These are phyloP conservation scores for Boletus subcaerulescens DNA, from an alignment of 768 basidiomycete species.

Conservation along the genomic window DNA sequence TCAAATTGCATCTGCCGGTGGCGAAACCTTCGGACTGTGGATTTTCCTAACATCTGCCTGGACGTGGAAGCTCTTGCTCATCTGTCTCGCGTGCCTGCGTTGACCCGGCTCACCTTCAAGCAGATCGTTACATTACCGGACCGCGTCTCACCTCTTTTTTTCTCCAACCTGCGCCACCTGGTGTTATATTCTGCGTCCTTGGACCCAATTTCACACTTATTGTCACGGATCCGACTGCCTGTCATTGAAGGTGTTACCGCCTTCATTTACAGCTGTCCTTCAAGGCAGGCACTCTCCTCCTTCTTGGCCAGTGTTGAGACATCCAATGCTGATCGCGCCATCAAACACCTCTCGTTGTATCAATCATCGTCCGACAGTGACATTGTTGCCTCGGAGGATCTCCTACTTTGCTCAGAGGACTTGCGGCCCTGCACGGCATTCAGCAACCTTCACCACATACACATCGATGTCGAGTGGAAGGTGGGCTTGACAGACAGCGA, in stretches of 20 bases:
- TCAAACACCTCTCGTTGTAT: background rate
- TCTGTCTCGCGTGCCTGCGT: background rate
- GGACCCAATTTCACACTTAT: background rate
- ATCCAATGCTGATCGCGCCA: background rate
- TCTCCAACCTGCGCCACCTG: background rate
- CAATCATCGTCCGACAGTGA: background rate
- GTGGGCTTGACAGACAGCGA: background rate
- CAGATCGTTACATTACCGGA: too few species aligned
- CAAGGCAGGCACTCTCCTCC: background rate
- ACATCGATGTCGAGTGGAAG: background rate
- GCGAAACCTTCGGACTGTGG: background rate
- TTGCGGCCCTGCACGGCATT: background rate
- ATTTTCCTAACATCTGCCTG: background rate
- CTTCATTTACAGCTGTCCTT: background rate
- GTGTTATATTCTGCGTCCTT: background rate
- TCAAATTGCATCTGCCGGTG: background rate
- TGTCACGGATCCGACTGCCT: background rate
- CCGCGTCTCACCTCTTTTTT: background rate
- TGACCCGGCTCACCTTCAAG: background rate
- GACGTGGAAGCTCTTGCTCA: background rate
- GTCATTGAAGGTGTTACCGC: background rate
- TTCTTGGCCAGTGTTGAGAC: background rate
- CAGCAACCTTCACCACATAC: background rate
- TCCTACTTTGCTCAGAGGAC: background rate
- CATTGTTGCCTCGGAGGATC: background rate